Base-by-base conservation (phyloP, 257 asterid genomes). In the Ocimum tenuiflorum region DNA sequence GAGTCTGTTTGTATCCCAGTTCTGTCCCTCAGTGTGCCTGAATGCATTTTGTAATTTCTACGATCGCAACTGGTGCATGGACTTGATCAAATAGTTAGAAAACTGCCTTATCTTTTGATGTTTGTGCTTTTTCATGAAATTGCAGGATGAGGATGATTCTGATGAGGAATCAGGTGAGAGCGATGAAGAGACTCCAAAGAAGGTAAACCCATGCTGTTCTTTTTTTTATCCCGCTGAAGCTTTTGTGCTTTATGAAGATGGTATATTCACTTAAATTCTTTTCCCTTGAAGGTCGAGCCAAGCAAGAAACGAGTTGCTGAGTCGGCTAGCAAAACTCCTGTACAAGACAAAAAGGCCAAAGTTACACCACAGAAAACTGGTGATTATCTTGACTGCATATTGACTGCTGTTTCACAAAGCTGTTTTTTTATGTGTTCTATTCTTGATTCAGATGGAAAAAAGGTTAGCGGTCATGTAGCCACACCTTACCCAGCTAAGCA, bases 401-500 rank as follows among this genome's bases (percentile, higher is more conserved):
- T 0, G 20, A 13, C 12, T 51, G 35, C 46, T 4, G 27, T 42
- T 38, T 41, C 14, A 18, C 12, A 23, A 3, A 0, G 20, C 3
- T 1, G 24, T 1, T 8, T 36, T 7, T 20, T 54, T 2, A 11
- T 27, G 3, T 27, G 15, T 43, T 18, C 2, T 0, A 6, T 67
- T 9, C 13, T 24, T 65, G 17, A 0, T 60, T 43, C 62, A 89
- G 99, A 89, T 79, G 89, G 87, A 52, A 92, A 89, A 75, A 89
- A 92, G 55, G 86, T 74, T 9, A 46, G 75, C 65, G 87, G 14
- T 31, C 98, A 89, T 63, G 95, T 85, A 18, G 98, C 88, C n/a
- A 92, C 99, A 3, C 98, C 97, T 57, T 80, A 92, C 58, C 98
- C 98, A 0, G 68, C 96, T 15, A 91, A 91, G 74, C 82, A 83